Percentiles rank a stretch among this genome's conserved stretches.
Evolutionary conservation across 225 moss, liverwort and hornwort species (phyloP).

Genomic region (Pleurozium schreberi): DNA sequence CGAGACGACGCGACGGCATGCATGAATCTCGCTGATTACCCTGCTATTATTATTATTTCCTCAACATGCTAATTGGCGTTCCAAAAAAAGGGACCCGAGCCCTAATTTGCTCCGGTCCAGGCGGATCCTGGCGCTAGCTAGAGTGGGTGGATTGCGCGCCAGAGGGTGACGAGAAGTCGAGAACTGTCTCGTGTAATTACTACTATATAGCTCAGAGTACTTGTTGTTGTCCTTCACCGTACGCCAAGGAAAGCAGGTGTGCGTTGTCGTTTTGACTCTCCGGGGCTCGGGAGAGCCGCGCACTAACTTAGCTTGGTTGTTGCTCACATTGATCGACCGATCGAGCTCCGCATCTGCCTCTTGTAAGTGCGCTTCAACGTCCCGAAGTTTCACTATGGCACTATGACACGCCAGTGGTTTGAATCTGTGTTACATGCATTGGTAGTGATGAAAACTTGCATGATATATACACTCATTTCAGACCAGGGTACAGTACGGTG

Average conservation of each 20-base stretch:
- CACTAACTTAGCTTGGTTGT: not conserved
- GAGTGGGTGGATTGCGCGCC: not conserved
- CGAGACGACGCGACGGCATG: not conserved
- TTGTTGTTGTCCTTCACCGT: not conserved
- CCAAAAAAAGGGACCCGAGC: not conserved
- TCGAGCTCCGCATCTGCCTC: not conserved
- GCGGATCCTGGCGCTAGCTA: not conserved
- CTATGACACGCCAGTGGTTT: not conserved
- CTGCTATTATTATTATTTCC: conserved; percentile 1
- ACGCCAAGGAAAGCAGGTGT: not conserved
- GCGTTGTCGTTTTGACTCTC: not conserved
- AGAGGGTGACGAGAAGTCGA: no score
- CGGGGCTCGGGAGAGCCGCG: not conserved
- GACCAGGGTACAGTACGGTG: not conserved
- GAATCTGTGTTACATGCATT: not conserved
- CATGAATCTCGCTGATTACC: not conserved
- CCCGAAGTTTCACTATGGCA: not conserved
- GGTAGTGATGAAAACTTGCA: not conserved
- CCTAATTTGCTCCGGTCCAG: not conserved
- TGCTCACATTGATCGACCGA: not conserved
- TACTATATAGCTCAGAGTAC: not conserved
- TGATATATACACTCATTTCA: not conserved
- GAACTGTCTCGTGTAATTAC: no score
- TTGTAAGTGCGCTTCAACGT: not conserved
- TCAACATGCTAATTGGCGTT: not conserved